phyloP scores from a whole-genome alignment of 495 filamentous ascomycete species.

The Paragyromitra xinjiangensis region DNA sequence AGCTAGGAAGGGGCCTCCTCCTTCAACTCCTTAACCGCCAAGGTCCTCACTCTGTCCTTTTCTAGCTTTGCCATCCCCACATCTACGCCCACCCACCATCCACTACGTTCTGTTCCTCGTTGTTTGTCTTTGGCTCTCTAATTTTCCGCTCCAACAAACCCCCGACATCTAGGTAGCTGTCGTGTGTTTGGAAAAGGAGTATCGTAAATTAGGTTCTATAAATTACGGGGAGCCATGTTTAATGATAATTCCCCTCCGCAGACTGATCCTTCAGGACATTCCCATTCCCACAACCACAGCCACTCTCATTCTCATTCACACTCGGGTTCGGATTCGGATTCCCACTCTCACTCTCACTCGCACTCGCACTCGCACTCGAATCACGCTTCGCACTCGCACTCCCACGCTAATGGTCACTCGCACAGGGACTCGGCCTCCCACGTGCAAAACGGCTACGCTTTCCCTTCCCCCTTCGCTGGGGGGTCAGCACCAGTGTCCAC shows the following conservation, averaged over 20 bases:
- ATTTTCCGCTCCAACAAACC: neutral
- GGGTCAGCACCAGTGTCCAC: slow-evolving; percentile 28
- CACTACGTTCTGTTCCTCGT: neutral
- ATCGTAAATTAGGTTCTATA: slow-evolving; percentile 7
- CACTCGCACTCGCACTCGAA: slow-evolving; percentile 58
- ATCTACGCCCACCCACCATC: slow-evolving; percentile 8
- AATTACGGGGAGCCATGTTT: slow-evolving; percentile 25
- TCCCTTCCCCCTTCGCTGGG: slow-evolving; percentile 34
- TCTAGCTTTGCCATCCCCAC: slow-evolving; percentile 13
- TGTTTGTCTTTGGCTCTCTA: neutral
- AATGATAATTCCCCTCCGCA: slow-evolving; percentile 52
- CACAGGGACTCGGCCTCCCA: slow-evolving; percentile 57
- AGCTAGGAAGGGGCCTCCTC: neutral
- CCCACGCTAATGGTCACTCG: slow-evolving; percentile 60
- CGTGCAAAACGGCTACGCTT: slow-evolving; percentile 55
- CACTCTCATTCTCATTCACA: slow-evolving; percentile 57
- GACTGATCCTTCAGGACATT: slow-evolving; percentile 43
- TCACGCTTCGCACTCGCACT: slow-evolving; percentile 27
- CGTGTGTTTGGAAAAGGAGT: slow-evolving; percentile 16
- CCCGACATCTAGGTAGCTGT: neutral
- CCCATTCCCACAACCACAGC: slow-evolving; percentile 33
- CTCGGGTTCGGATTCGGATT: slow-evolving; percentile 51
- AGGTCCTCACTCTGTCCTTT: slow-evolving; percentile 49
- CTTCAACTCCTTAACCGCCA: slow-evolving; percentile 36
- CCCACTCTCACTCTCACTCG: slow-evolving; percentile 47